Conservation (phyloP, 2,329 filamentous ascomycete species). For the Gremmenia infestans region DNA sequence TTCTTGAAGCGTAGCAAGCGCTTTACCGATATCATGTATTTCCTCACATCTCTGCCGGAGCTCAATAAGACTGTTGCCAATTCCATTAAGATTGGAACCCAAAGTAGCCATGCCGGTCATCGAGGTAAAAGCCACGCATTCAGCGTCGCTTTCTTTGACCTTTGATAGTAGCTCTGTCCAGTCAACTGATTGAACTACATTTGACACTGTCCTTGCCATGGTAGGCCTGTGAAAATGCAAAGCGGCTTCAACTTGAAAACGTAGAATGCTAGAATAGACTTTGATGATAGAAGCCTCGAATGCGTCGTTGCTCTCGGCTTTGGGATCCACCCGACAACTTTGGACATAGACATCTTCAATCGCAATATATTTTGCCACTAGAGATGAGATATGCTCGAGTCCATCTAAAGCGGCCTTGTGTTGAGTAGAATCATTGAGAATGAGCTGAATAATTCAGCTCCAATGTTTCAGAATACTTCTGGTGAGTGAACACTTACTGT, state of each 20-base stretch:
- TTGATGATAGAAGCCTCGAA: conserved; percentile 4
- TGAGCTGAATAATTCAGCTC: neutral
- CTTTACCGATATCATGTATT: conserved; percentile 2
- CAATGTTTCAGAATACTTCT: neutral
- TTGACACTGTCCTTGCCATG: conserved; percentile 6
- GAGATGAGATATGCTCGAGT: conserved; percentile 8
- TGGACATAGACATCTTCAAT: conserved; percentile 11
- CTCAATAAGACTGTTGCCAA: neutral
- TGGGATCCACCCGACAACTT: neutral
- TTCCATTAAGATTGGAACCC: neutral
- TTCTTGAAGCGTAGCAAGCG: conserved; percentile 2
- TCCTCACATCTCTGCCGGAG: conserved; percentile 4
- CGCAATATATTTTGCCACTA: conserved; percentile 11
- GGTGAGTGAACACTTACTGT: neutral
- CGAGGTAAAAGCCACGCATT: conserved; percentile 3
- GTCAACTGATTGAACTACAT: conserved; percentile 7
- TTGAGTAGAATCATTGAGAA: conserved; percentile 11
- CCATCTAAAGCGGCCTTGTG: conserved; percentile 6
- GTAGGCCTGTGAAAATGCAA: conserved; percentile 7
- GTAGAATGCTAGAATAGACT: conserved; percentile 6
- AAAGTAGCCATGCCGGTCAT: conserved; percentile 1
- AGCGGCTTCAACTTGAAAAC: conserved; percentile 6
- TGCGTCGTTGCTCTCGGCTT: neutral
- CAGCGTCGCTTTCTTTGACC: conserved; percentile 5
- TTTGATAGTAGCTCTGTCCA: conserved; percentile 6